phyloP scores from a whole-genome alignment of 2,329 filamentous ascomycete species.

The Cladophialophora chaetospira region DNA sequence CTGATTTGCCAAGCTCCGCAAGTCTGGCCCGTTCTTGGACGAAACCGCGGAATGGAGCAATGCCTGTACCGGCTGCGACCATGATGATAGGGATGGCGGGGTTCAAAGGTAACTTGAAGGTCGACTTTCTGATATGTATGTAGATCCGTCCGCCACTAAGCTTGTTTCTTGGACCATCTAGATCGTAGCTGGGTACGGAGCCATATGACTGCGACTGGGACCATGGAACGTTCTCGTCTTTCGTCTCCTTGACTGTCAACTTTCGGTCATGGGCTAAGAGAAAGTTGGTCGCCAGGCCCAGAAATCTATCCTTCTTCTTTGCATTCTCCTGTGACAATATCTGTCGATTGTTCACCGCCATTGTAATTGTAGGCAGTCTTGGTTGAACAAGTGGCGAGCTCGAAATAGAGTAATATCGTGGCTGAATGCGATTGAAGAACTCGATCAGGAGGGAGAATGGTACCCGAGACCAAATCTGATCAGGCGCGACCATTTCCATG shows the following conservation, averaged over 20 bases:
- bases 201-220: too few species aligned
- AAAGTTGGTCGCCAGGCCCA: background rate
- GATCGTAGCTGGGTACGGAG: background rate
- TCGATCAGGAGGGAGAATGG: conserved; percentile 31
- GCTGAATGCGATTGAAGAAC: conserved; percentile 22
- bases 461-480: background rate
- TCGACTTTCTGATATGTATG: background rate
- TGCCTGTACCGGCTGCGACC: conserved; percentile 93
- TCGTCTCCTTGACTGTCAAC: background rate
- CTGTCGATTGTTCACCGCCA: background rate
- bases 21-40: conserved; percentile 34
- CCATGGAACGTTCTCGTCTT: too few species aligned
- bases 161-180: background rate
- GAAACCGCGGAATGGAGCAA: conserved; percentile 50
- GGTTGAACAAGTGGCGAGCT: conserved; percentile 14
- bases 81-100: conserved; percentile 92
- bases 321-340: background rate
- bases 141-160: background rate
- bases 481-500: background rate
- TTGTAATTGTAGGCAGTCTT: background rate
- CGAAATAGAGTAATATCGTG: conserved; percentile 34
- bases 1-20: conserved; percentile 38
- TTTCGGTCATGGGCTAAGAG: background rate
- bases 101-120: conserved; percentile 66
- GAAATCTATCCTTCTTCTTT: background rate